Conservation (phyloP, 225 moss, liverwort and hornwort genomes). For the Straminergon stramineum region DNA sequence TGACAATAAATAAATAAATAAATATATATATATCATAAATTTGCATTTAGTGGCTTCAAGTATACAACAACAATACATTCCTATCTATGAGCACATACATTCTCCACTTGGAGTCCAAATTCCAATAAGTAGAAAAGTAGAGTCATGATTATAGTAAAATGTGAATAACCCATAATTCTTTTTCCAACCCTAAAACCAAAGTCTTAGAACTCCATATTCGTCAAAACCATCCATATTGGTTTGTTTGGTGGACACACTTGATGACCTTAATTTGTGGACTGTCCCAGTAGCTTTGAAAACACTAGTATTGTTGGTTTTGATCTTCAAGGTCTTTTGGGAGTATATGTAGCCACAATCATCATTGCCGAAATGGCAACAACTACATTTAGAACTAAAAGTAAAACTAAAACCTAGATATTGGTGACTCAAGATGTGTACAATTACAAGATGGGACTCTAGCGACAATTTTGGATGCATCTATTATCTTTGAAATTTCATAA, state of each 20-base stretch:
- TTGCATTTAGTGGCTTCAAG: not conserved
- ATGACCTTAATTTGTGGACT: not conserved
- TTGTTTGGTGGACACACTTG: accelerated
- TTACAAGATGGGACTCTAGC: not conserved
- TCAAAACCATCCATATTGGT: not conserved
- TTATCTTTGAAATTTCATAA: not conserved
- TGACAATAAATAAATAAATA: too few species aligned
- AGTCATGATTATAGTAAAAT: not conserved
- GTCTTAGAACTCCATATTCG: not conserved
- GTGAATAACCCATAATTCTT: not conserved
- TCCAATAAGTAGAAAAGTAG: not conserved
- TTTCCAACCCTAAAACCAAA: not conserved
- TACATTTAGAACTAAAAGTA: not conserved
- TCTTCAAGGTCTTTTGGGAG: not conserved
- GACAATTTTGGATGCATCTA: too few species aligned
- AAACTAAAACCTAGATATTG: not conserved
- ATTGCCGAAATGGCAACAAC: not conserved
- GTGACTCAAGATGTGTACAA: not conserved
- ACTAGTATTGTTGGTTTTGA: not conserved
- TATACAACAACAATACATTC: not conserved
- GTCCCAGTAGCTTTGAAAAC: not conserved
- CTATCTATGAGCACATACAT: accelerated
- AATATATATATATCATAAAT: not conserved
- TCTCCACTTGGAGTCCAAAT: not conserved
- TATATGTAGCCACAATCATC: not conserved